These are phyloP conservation scores for Colletotrichum tropicale DNA, from an alignment of 2,329 filamentous ascomycete species.

Conservation along the genomic window DNA sequence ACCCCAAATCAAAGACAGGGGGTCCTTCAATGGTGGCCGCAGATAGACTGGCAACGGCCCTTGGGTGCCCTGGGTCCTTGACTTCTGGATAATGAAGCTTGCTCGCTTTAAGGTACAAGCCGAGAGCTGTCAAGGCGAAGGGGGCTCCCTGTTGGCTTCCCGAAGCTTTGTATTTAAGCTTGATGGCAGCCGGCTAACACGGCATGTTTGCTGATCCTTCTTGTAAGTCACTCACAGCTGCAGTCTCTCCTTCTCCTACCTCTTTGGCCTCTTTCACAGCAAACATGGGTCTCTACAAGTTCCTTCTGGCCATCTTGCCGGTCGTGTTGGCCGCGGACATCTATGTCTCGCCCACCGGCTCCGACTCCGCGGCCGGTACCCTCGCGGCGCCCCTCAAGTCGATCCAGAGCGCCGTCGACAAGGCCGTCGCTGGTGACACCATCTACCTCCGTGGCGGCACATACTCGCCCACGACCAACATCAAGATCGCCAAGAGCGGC, in stretches of 20 bases:
- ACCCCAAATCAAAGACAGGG: background rate
- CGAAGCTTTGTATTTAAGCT: constrained; percentile 18
- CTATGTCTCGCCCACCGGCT: constrained; percentile 50
- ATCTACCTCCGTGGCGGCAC: constrained; percentile 35
- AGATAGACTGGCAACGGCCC: background rate
- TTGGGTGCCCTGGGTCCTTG: background rate
- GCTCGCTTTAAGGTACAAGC: background rate
- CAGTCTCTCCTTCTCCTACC: constrained; percentile 4
- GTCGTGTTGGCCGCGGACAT: constrained; percentile 35
- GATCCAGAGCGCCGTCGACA: constrained; percentile 50
- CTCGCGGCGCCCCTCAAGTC: constrained; percentile 45
- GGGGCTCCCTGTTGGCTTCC: background rate
- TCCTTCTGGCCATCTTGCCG: constrained; percentile 17
- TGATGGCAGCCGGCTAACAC: constrained; percentile 4
- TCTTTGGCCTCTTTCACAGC: background rate
- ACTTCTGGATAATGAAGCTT: background rate
- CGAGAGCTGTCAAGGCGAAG: background rate
- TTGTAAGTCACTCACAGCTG: background rate
- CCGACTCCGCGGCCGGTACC: constrained; percentile 39
- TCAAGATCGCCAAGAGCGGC: constrained; percentile 50
- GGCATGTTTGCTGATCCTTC: background rate
- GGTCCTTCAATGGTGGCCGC: background rate
- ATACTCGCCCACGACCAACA: constrained; percentile 49
- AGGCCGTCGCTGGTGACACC: constrained; percentile 48
- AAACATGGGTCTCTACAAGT: constrained; percentile 18